phyloP scores from a whole-genome alignment of 805 yeast species.

The Scheffersomyces ergatensis region DNA sequence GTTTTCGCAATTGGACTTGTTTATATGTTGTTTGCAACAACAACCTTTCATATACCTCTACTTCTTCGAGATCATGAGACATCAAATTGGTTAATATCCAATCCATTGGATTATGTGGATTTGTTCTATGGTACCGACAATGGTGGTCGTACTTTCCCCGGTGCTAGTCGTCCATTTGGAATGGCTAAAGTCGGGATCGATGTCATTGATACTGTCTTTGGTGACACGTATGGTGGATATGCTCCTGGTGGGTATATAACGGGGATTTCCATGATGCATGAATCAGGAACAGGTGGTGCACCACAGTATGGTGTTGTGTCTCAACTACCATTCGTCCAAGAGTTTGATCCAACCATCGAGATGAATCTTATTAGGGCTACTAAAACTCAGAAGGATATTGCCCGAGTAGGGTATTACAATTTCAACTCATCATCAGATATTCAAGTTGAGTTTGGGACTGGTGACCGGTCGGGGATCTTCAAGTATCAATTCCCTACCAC shows the following conservation, averaged over 20 bases:
- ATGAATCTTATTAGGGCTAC: constrained; percentile 9
- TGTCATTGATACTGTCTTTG: constrained; percentile 13
- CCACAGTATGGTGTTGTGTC: constrained; percentile 34
- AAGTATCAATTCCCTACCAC: constrained; percentile 18
- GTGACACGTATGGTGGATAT: constrained; percentile 33
- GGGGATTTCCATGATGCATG: constrained; percentile 37
- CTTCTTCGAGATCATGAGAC: too few species aligned
- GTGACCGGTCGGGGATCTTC: constrained; percentile 22
- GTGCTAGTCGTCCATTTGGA: constrained; percentile 33
- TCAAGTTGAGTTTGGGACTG: constrained; percentile 23
- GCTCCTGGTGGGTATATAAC: constrained; percentile 25
- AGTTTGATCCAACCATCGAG: constrained; percentile 10
- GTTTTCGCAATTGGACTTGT: too few species aligned
- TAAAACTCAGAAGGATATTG: constrained; percentile 20
- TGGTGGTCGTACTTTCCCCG: constrained; percentile 36
- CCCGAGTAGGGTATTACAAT: constrained; percentile 22
- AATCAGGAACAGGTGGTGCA: constrained; percentile 39
- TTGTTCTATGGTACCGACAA: constrained; percentile 31
- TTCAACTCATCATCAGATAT: constrained; percentile 16
- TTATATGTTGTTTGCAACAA: too few species aligned
- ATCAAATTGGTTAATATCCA: too few species aligned
- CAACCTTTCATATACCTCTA: too few species aligned
- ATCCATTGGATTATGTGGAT: constrained; percentile 15
- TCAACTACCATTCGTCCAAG: constrained; percentile 23
- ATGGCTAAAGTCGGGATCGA: constrained; percentile 37